Evolutionary conservation across 2,329 filamentous ascomycete species (phyloP), one percentile per base, ranked within the genome.

Genomic region (Balansia obtecta): DNA sequence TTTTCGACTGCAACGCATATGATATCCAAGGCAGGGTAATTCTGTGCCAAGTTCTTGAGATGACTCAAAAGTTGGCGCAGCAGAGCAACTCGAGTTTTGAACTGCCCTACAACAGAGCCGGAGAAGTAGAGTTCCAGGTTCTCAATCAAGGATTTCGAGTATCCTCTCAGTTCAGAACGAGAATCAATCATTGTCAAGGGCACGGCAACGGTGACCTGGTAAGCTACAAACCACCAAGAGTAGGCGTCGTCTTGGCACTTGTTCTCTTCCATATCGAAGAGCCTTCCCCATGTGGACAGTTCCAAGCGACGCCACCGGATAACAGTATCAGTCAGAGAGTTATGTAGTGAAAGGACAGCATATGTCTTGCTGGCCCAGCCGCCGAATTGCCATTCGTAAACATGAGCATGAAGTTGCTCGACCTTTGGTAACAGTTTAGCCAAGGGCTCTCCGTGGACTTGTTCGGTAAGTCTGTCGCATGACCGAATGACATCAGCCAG

Each of bases 201-300:
- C 10, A 83, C 84, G 3, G 82, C 84, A 57, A 98, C 77, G 41
- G 95, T 80, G 4, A 85, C 88, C 65, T 97, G 88, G 60, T 96
- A 98, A 1, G 91, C 89, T 53, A 97, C 77, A 59, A 96, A 98
- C 84, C 90, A 98, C 93, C 93, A 98, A 15, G 85, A 84, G 58
- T 82, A 83, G 2, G 91, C 89, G 60, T 88, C 84, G 46, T 87
- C 78, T 20, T 83, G 73, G 58, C 83, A 89, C 59, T 85, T 88
- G 49, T 79, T 75, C 38, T 82, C 76, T 65, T 98, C 93, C 64
- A 86, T 81, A 57, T 95, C 88, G 53, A 98, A 85, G 3, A 98
- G 68, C 41, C 84, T 86, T 37, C 86, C 83, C 93, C 93, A 98
- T 0, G 91, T 96, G 0, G 86, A 85, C 27, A 98, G 73, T 62